A percentile compares a stretch with the other conserved stretches of the same genome.
Conservation (phyloP, 768 basidiomycete genomes). For the Collybia sp. region DNA sequence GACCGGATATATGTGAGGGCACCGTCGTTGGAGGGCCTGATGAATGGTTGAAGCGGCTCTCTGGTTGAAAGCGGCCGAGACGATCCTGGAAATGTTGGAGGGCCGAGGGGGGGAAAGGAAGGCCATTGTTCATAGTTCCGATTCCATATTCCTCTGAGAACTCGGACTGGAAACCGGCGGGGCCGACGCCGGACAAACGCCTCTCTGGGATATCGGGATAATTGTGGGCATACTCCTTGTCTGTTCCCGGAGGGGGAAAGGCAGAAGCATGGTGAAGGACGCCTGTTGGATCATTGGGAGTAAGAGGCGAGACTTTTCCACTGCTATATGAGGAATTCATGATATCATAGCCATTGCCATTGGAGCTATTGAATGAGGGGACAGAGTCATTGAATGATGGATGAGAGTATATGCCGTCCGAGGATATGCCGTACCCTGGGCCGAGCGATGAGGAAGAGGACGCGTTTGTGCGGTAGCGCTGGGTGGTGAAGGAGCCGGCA, state of each 20-base stretch:
- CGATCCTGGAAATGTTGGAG: slow-evolving; percentile 61
- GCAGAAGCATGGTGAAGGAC: slow-evolving; percentile 61
- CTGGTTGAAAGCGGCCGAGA: slow-evolving; percentile 48
- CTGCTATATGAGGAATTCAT: slow-evolving; percentile 64
- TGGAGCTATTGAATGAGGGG: slow-evolving; percentile 49
- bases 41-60: slow-evolving; percentile 45
- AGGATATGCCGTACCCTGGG: slow-evolving; percentile 47
- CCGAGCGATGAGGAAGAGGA: slow-evolving; percentile 68
- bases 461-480: slow-evolving; percentile 68
- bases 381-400: slow-evolving; percentile 57
- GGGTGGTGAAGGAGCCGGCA: slow-evolving; percentile 38
- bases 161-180: slow-evolving; percentile 49
- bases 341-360: slow-evolving; percentile 57
- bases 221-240: slow-evolving; percentile 22
- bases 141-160: slow-evolving; percentile 63
- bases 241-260: slow-evolving; percentile 26
- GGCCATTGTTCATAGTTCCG: slow-evolving; percentile 36
- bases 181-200: slow-evolving; percentile 41
- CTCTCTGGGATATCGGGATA: slow-evolving; percentile 64
- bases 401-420: slow-evolving; percentile 57
- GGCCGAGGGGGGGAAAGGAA: slow-evolving; percentile 43
- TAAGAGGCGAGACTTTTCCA: slow-evolving; percentile 74
- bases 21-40: slow-evolving; percentile 39
- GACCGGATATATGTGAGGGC: slow-evolving; percentile 26
- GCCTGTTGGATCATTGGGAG: slow-evolving; percentile 60